phyloP scores from a whole-genome alignment of 352 stramenopile genomes.

The Phytopythium cucurbitacearum region DNA sequence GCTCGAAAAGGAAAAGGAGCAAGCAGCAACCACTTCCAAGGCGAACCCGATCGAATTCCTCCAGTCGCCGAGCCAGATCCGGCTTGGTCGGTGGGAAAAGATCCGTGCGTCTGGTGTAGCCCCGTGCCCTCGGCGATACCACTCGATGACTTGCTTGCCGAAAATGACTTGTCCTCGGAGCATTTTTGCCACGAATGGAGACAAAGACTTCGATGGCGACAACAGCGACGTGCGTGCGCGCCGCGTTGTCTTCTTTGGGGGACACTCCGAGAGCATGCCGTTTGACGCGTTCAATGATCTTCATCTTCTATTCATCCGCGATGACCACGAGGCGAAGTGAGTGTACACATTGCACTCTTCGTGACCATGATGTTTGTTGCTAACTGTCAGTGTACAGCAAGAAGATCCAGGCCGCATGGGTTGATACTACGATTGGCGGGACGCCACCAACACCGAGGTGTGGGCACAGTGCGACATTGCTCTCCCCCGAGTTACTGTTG shows the following conservation, averaged over 20 bases:
- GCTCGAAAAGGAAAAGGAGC: neutral
- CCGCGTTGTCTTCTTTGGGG: constrained; percentile 61
- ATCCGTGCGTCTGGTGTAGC: constrained; percentile 31
- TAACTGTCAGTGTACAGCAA: constrained; percentile 1
- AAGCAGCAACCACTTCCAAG: neutral
- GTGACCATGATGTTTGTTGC: neutral
- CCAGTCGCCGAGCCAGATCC: constrained; percentile 26
- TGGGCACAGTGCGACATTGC: constrained; percentile 39
- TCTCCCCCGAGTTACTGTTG: constrained; percentile 35
- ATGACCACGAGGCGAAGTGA: constrained; percentile 4
- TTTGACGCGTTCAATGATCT: constrained; percentile 71
- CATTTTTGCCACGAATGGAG: constrained; percentile 9
- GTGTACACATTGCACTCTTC: neutral
- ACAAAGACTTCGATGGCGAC: neutral
- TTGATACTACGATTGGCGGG: constrained; percentile 23
- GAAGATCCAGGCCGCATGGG: constrained; percentile 35
- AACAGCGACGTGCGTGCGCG: constrained; percentile 24
- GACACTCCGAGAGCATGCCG: constrained; percentile 59
- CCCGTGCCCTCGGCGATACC: constrained; percentile 51
- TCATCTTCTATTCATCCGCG: constrained; percentile 37
- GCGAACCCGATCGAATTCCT: constrained; percentile 32
- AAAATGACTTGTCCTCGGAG: constrained; percentile 17
- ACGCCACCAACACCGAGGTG: constrained; percentile 35
- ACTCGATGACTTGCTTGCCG: constrained; percentile 60
- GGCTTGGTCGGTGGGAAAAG: constrained; percentile 55